A percentile compares a stretch with the other conserved stretches of the same genome.
These are phyloP conservation scores for Aureobasidium melanogenum DNA, from an alignment of 2,329 filamentous ascomycete genomes.

Conservation along the genomic window DNA sequence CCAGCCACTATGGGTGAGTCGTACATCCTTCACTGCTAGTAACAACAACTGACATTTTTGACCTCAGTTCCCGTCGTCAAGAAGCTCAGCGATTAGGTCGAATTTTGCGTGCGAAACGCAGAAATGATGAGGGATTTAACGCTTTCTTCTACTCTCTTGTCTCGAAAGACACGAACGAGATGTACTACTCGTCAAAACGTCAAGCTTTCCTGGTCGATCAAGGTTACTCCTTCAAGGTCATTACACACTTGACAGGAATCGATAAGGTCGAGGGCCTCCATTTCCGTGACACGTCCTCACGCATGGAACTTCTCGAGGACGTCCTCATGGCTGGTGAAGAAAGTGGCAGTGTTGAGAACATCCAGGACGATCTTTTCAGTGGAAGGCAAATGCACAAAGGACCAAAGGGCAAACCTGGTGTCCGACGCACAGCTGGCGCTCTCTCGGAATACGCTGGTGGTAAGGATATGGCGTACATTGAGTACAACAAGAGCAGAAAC, in stretches of 20 bases:
- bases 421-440: constrained; percentile 72
- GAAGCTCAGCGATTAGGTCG: constrained; percentile 90
- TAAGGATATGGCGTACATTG: constrained; percentile 83
- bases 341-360: constrained; percentile 60
- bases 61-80: constrained; percentile 56
- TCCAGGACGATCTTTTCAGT: constrained; percentile 59
- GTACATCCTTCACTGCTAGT: not conserved
- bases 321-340: constrained; percentile 82
- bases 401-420: constrained; percentile 42
- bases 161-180: constrained; percentile 93
- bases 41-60: not conserved
- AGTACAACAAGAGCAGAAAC: constrained; percentile 39
- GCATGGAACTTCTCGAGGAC: constrained; percentile 77
- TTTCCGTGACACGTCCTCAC: constrained; percentile 69
- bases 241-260: constrained; percentile 88
- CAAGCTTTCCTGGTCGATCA: constrained; percentile 97
- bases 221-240: constrained; percentile 98
- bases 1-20: constrained; percentile 78
- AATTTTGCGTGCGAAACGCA: constrained; percentile 86
- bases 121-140: constrained; percentile 97
- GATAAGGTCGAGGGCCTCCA: constrained; percentile 72
- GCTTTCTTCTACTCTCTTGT: constrained; percentile 98
- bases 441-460: constrained; percentile 82
- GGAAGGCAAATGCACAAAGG: constrained; percentile 38
- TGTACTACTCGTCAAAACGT: constrained; percentile 94